These are phyloP conservation scores for Eucommia ulmoides DNA, from an alignment of 257 asterid genomes.

Conservation along the genomic window DNA sequence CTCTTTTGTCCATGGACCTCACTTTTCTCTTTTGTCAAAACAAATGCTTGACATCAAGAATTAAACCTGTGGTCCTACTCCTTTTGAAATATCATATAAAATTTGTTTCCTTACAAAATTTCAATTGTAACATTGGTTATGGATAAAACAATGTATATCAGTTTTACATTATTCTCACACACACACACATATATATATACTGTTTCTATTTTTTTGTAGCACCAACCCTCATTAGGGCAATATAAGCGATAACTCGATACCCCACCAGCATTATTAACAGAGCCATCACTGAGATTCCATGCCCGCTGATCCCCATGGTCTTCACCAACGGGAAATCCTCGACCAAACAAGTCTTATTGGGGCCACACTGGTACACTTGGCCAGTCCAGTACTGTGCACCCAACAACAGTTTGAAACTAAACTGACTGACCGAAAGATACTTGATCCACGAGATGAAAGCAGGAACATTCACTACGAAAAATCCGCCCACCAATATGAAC, in stretches of 20 bases:
- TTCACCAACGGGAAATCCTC: background rate
- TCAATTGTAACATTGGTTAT: no score
- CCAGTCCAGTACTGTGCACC: background rate
- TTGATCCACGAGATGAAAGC: background rate
- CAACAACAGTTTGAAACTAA: background rate
- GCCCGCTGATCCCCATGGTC: background rate
- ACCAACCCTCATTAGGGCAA: background rate
- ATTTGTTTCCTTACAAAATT: no score
- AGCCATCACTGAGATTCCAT: background rate
- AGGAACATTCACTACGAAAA: background rate
- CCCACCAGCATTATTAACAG: background rate
- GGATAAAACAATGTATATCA: no score
- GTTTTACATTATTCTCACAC: no score
- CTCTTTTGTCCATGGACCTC: no score
- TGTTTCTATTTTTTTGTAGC: no score
- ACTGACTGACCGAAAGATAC: background rate
- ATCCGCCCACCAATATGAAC: background rate
- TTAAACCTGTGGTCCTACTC: no score
- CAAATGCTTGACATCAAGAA: no score
- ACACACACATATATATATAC: no score
- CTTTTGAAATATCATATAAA: no score
- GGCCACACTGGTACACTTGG: background rate
- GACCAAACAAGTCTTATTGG: background rate
- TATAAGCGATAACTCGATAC: background rate
- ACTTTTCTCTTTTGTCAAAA: no score